Evolutionary conservation across 1,284 basidiomycete species (phyloP).

Genomic region (Heterobasidion annosum): DNA sequence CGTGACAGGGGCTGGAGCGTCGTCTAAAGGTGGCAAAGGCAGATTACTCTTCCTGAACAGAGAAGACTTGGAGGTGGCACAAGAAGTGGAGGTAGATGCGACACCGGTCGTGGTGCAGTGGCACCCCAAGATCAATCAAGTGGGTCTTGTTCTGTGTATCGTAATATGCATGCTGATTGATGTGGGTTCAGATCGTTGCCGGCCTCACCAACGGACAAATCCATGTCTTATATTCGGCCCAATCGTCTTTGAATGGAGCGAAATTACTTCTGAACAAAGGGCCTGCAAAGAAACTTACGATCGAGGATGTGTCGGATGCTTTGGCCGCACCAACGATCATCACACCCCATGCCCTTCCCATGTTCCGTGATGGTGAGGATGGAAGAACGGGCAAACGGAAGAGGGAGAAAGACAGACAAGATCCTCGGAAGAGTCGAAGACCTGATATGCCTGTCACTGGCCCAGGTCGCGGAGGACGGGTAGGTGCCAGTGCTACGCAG

Average conservation of each 20-base stretch:
- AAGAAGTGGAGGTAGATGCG: constrained; percentile 54
- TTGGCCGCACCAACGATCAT: constrained; percentile 77
- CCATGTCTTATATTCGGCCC: constrained; percentile 85
- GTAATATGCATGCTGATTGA: constrained; percentile 2
- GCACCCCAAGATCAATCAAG: constrained; percentile 98
- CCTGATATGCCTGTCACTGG: constrained; percentile 90
- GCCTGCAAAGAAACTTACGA: constrained; percentile 59
- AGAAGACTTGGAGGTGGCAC: constrained; percentile 59
- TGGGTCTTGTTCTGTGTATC: constrained; percentile 22
- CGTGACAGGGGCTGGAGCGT: constrained; percentile 71
- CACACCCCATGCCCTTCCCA: constrained; percentile 83
- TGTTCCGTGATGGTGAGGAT: constrained; percentile 79
- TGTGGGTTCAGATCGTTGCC: constrained; percentile 63
- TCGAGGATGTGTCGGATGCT: constrained; percentile 81
- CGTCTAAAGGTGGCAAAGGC: constrained; percentile 59
- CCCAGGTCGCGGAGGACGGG: constrained; percentile 85
- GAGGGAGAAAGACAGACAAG: constrained; percentile 80
- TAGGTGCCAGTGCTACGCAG: constrained; percentile 92
- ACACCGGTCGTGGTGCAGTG: constrained; percentile 85
- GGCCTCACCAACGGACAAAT: constrained; percentile 85
- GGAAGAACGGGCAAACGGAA: constrained; percentile 73
- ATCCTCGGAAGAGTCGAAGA: constrained; percentile 83
- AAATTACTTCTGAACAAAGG: constrained; percentile 80
- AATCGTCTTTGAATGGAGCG: constrained; percentile 83
- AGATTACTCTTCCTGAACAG: constrained; percentile 67